Evolutionary conservation across 2,329 filamentous ascomycete genomes (phyloP), one percentile per base, ranked within the genome.

Genomic region (Ilyonectria destructans): DNA sequence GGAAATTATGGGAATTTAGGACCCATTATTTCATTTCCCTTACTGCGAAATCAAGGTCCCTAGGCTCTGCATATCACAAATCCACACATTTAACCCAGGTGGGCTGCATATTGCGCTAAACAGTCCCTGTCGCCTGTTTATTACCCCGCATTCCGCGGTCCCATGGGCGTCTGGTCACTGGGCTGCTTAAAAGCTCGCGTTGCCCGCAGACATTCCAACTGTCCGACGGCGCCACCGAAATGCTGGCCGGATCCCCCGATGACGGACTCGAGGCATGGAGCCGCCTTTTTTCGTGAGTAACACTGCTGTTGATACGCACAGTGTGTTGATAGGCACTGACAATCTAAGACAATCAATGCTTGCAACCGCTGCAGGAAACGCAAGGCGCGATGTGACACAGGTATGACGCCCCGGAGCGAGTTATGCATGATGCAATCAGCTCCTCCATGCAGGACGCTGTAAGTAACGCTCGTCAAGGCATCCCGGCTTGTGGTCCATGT

Each of bases 311-410:
- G 26, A 40, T 55, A 33, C 4, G 35, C 40, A 15, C 7, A n/a
- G 15, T 8, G 40, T 17, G 26, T 6, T 29, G 12, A 17, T 6
- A 9, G 12, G 5, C 13, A 17, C 40, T 58, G n/a, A 51, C n/a
- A 15, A 17, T 29, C 0, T 9, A 51, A 70, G 69, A 69, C 69
- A 13, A 67, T 71, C 37, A 68, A 67, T 46, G 70, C 70, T 6
- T 71, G 70, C 49, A 67, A 71, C 55, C 60, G 70, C n/a, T 72
- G 70, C 56, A 59, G 70, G 37, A 72, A 71, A 57, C 69, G 70
- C 48, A 72, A 72, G 61, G 69, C 70, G 13, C 57, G 59, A 66
- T 72, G 70, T 55, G 70, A 72, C 31, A 63, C 70, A 46, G 64
- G 70, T 72, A 51, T 19, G 65, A 29, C 6, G 29, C 21, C 17